These are phyloP conservation scores for Aquilaria yunnanensis DNA, from an alignment of 345 rosid species.

Conservation along the genomic window DNA sequence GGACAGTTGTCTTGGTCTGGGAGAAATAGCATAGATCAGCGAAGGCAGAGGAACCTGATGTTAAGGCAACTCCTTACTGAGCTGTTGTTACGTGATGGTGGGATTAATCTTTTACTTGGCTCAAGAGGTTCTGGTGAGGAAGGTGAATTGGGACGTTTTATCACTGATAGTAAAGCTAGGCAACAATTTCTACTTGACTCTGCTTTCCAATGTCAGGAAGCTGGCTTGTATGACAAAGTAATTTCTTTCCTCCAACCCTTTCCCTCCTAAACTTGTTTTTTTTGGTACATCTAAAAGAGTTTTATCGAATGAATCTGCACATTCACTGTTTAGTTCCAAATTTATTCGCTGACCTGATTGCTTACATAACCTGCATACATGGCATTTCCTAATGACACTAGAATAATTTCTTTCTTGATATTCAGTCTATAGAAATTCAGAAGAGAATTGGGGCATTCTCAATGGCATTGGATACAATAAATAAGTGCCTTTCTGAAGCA, in stretches of 20 bases:
- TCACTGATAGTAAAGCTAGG: conserved; percentile 53
- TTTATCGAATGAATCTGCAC: neutral
- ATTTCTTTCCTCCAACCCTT: conserved; percentile 18
- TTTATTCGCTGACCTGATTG: neutral
- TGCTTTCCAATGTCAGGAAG: conserved; percentile 78
- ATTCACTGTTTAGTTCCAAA: neutral
- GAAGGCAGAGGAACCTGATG: conserved; percentile 82
- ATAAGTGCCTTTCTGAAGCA: conserved; percentile 87
- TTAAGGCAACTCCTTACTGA: conserved; percentile 89
- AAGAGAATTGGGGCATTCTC: conserved; percentile 92
- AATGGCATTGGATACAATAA: conserved; percentile 82
- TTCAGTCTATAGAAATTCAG: conserved; percentile 82
- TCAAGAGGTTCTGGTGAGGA: conserved; percentile 86
- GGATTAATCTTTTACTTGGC: conserved; percentile 75
- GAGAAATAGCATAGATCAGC: conserved; percentile 73
- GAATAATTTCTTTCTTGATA: conserved; percentile 7
- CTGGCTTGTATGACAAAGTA: conserved; percentile 94
- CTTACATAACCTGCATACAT: neutral
- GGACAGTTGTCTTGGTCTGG: conserved; percentile 88
- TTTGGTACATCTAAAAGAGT: neutral
- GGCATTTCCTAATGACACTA: no score
- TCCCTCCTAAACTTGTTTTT: neutral
- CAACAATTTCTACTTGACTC: conserved; percentile 87
- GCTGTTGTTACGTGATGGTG: conserved; percentile 83
- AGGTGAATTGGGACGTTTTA: conserved; percentile 77